These are phyloP conservation scores for Vitis vinifera DNA, from an alignment of 164 flowering plant species.

Conservation along the genomic window DNA sequence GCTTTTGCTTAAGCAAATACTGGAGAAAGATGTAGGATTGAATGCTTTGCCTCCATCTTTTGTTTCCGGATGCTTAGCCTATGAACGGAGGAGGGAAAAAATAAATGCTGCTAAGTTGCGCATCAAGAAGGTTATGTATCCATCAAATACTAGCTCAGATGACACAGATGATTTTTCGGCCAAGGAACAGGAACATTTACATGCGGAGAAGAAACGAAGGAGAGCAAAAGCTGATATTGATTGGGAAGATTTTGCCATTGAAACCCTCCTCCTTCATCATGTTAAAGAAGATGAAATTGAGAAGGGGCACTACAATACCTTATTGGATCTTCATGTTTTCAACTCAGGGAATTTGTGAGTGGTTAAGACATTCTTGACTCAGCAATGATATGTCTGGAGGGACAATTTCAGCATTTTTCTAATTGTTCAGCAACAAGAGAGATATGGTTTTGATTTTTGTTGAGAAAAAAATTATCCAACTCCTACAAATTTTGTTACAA, in stretches of 20 bases:
- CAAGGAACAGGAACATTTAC: slow-evolving; percentile 13
- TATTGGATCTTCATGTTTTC: slow-evolving; percentile 69
- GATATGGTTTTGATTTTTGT: too few relatives aligned
- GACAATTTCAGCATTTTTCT: too few relatives aligned
- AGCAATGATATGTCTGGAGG: too few relatives aligned
- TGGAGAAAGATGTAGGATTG: slow-evolving; percentile 69
- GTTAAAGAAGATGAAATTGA: slow-evolving; percentile 83
- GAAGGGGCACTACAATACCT: slow-evolving; percentile 70
- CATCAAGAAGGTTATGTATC: slow-evolving; percentile 50
- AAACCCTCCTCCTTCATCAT: slow-evolving; percentile 74
- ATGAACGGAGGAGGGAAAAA: slow-evolving; percentile 58
- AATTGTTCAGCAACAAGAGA: too few relatives aligned
- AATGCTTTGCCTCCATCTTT: slow-evolving; percentile 74
- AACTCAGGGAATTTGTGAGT: slow-evolving; percentile 21
- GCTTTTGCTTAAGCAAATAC: slow-evolving; percentile 45
- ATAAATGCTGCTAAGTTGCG: slow-evolving; percentile 71
- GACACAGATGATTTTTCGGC: slow-evolving; percentile 3
- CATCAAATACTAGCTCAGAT: slow-evolving; percentile 17
- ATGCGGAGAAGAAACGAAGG: slow-evolving; percentile 27
- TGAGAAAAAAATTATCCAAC: too few relatives aligned
- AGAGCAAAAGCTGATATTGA: slow-evolving; percentile 28
- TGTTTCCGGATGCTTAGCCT: slow-evolving; percentile 38
- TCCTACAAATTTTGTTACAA: too few relatives aligned
- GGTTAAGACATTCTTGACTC: too few relatives aligned
- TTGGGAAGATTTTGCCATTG: slow-evolving; percentile 86